A percentile compares a stretch with the other conserved stretches of the same genome.
Evolutionary conservation across 2,329 filamentous ascomycete genomes (phyloP).

Genomic region (Aspergillus brasiliensis): DNA sequence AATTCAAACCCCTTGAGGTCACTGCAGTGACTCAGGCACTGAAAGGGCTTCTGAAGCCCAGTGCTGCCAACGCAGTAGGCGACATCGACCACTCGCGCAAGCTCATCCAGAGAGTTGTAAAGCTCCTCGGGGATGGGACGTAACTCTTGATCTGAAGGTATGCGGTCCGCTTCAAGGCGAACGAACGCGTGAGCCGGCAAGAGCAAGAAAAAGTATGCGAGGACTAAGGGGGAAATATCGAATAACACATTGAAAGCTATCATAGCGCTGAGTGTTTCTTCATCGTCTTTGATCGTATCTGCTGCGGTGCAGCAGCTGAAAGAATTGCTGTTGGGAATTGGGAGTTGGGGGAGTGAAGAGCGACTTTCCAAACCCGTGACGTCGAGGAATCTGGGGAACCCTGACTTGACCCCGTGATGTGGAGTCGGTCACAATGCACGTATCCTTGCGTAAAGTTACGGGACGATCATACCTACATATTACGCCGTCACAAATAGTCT

Average conservation of each 20-base stretch:
- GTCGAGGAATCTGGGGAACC: slow-evolving; percentile 19
- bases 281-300: slow-evolving; percentile 6
- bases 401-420: slow-evolving; percentile 5
- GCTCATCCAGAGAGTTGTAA: slow-evolving; percentile 81
- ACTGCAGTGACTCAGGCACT: slow-evolving; percentile 78
- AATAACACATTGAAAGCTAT: slow-evolving; percentile 2
- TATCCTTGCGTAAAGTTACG: not conserved
- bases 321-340: not conserved
- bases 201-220: slow-evolving; percentile 3
- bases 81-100: slow-evolving; percentile 90
- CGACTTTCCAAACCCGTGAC: slow-evolving; percentile 9
- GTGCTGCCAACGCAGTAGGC: slow-evolving; percentile 87
- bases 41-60: slow-evolving; percentile 80
- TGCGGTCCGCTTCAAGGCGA: not conserved
- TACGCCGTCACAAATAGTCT: not conserved
- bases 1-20: slow-evolving; percentile 82
- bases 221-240: not conserved
- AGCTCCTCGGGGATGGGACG: slow-evolving; percentile 60
- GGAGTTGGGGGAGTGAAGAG: not conserved
- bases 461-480: not conserved
- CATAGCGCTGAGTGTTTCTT: not conserved
- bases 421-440: not conserved
- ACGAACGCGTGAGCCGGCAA: slow-evolving; percentile 4
- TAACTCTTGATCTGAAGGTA: slow-evolving; percentile 5
- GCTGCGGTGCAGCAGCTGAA: not conserved